A percentile compares a stretch with the other conserved stretches of the same genome.
phyloP scores from a whole-genome alignment of 148 eudicot species.

The Simmondsia chinensis region DNA sequence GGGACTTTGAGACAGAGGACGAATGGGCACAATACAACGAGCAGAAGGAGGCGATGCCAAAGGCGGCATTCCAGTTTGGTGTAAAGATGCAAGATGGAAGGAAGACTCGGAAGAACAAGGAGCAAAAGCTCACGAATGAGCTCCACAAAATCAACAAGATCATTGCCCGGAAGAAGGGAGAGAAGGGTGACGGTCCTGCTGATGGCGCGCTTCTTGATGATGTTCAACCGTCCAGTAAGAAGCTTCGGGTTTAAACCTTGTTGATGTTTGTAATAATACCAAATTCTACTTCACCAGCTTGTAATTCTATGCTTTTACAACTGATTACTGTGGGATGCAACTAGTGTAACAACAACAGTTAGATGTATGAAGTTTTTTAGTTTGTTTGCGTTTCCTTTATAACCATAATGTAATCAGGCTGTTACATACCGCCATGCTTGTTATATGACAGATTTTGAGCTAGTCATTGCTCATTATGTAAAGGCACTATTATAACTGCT shows the following conservation, averaged over 20 bases:
- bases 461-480: too few species aligned
- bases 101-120: slow-evolving; percentile 84
- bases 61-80: slow-evolving; percentile 95
- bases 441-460: too few species aligned
- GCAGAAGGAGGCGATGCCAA: slow-evolving; percentile 97
- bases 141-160: slow-evolving; percentile 87
- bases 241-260: slow-evolving; percentile 40
- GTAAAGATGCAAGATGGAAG: slow-evolving; percentile 98
- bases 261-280: too few species aligned
- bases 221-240: slow-evolving; percentile 50
- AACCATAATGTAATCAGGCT: too few species aligned
- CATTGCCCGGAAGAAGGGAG: slow-evolving; percentile 61
- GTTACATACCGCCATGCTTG: too few species aligned
- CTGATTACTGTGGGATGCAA: too few species aligned
- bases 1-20: slow-evolving; percentile 96
- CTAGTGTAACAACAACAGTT: too few species aligned
- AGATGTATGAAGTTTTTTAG: too few species aligned
- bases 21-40: slow-evolving; percentile 96
- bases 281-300: too few species aligned
- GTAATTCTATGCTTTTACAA: too few species aligned
- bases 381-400: too few species aligned
- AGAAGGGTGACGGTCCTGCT: slow-evolving; percentile 41
- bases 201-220: slow-evolving; percentile 39
- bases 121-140: slow-evolving; percentile 83
- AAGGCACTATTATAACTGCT: too few species aligned